Base-by-base conservation (phyloP, 2,329 filamentous ascomycete species). In the Aaosphaeria arxii region DNA sequence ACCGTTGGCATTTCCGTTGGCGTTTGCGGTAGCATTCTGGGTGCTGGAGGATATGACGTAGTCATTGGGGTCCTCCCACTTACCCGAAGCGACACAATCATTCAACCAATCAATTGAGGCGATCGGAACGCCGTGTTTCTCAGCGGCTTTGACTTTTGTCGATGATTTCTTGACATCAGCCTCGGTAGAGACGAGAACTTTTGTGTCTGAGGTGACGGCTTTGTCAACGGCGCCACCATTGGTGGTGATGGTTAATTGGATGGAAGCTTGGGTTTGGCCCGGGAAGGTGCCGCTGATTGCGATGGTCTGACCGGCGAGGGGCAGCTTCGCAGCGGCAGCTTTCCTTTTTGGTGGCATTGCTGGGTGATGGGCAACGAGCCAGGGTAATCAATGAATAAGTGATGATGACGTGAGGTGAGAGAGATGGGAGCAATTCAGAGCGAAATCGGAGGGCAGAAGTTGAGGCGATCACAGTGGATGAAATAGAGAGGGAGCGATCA, bases 91-190 rank as follows among this genome's bases (percentile, higher is more conserved):
- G 35, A 79, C 69, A 24, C 77, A 83, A n/a, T 84, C 77, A 2
- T 79, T 53, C n/a, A 85, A 69, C 87, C 87, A 90, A 11, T 79
- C 69, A 0, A 85, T 64, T 7, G 69, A 74, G 29, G 89, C 77
- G 41, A 89, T 75, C 3, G 75, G 75, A 9, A 86, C 68, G 17
- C 64, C 71, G 32, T 76, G 71, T 9, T 72, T 56, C 7, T 72
- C 63, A 4, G 76, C 80, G 11, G 78, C 66, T 56, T 71, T 72
- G 54, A 81, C 77, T 59, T 86, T 86, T 40, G 70, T 62, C 0
- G 77, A 76, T 1, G 67, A 66, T 40, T 75, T 77, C 6, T 76
- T 67, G 53, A 74, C 79, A 51, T 85, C 82, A 6, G 73, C 68
- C 6, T 77, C 69, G 0, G 76, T 80, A n/a, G 78, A 77, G 43